Evolutionary conservation across 305 asterid genomes (phyloP), one percentile per base, ranked within the genome.

Genomic region (Lippia alba): DNA sequence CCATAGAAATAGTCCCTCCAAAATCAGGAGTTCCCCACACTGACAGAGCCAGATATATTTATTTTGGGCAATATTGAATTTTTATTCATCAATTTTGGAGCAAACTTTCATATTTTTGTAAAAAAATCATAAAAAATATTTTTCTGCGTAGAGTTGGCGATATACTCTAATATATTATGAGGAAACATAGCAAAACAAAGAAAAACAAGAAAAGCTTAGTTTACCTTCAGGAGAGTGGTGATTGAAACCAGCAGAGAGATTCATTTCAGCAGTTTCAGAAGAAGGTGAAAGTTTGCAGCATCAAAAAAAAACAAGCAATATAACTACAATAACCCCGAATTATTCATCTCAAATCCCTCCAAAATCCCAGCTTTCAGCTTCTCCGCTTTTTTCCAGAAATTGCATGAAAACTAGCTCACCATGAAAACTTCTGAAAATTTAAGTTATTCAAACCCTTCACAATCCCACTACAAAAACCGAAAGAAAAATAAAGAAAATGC

Each of bases 151-250:
- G 41, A 36, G 41, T 36, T 36, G 41, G 8, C 41, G 5, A 36
- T 8, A 5, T 36, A 36, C 41, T 36, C 41, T 8, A 36, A 5
- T 24, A 24, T 24, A 24, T 24, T 24, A 24, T 24, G 30, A 24
- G 30, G 30, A 36, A 49, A n/a, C 17, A n/a, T 33, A 16, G 32
- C 6, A 0, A 7, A 34, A 8, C 12, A 16, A 16, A 54, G 9
- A 3, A 17, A 8, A 53, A 53, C 4, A 9, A 53, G 11, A 32
- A 54, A 54, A 7, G 34, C 14, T 4, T 16, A 19, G 7, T 63
- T 67, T 58, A 81, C 85, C 85, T 78, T 83, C 79, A 66, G 88
- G 79, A 55, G 79, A 74, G 56, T 76, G 85, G 54, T 73, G 80
- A 72, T 19, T 56, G 24, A 73, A 63, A 64, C 77, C 85, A 74